Evolutionary conservation across 1,284 basidiomycete species (phyloP), one percentile per base, ranked within the genome.

Genomic region (Puccinia coronata): DNA sequence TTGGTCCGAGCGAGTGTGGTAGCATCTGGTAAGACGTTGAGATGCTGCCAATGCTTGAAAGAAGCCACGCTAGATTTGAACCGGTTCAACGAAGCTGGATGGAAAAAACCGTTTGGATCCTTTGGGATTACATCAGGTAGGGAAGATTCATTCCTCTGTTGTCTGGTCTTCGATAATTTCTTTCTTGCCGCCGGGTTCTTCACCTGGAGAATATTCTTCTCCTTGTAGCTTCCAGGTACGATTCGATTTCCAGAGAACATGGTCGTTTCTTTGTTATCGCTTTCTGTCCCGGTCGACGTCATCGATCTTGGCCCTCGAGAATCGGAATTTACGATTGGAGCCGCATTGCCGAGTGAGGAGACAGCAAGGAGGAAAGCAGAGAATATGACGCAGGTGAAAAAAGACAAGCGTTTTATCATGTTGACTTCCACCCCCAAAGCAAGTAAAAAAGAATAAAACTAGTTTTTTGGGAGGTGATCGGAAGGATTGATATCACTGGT

Each of bases 41-140:
- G 51, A 34, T 34, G 28, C 18, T 71, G 43, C 69, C 69, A 71
- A 49, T 43, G 47, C 34, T 53, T 71, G 34, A 71, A 71, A 31
- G 69, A 71, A 36, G 69, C 69, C 31, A 71, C 43, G 51, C 51
- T 71, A 23, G 43, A 18, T 23, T 71, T 71, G 69, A 71, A 71
- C 36, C 51, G 43, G 6, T 34, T 53, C 16, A 71, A 53, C 28
- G 69, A 49, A 71, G 69, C 69, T n/a, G 69, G 69, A 43, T 71
- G 69, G 25, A 71, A 71, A 39, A 71, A 71, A 2, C 69, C 69
- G 69, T 71, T 71, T 18, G 69, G 69, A 39, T 71, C 69, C 34
- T 71, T 71, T 3, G 69, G 69, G 4, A 71, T 71, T 49, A 71
- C 69, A 31, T 53, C 69, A 11, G 47, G 47, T 53, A 67, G 41